Evolutionary conservation across 495 filamentous ascomycete species (phyloP).

Genomic region (Penicillium turbatum): DNA sequence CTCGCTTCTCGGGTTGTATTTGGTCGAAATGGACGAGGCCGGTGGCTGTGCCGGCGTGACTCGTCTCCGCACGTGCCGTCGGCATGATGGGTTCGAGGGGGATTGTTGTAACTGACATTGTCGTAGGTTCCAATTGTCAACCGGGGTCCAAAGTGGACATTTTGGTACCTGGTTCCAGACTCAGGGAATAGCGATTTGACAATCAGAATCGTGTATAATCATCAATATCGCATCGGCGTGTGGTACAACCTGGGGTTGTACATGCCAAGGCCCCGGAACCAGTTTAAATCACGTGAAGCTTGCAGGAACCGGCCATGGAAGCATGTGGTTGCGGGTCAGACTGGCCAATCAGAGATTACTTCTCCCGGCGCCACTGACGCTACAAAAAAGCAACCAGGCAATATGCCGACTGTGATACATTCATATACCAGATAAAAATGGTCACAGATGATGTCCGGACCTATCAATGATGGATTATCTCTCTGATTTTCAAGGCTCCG

Average conservation of each 20-base stretch:
- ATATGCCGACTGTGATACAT: too few species aligned
- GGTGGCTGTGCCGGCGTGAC: slow-evolving; percentile 1
- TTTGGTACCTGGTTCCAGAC: background rate
- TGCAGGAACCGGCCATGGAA: background rate
- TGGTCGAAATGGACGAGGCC: background rate
- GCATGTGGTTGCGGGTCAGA: background rate
- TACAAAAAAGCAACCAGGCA: too few species aligned
- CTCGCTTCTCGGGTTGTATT: background rate
- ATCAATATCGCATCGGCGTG: background rate
- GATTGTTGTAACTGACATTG: slow-evolving; percentile 7
- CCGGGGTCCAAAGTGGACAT: background rate
- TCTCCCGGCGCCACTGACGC: too few species aligned
- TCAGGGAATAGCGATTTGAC: background rate
- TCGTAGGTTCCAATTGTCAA: background rate
- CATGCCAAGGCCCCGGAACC: background rate
- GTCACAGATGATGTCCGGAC: too few species aligned
- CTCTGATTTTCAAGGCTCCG: too few species aligned
- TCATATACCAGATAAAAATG: too few species aligned
- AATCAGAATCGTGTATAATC: background rate
- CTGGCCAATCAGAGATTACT: background rate
- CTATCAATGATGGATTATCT: too few species aligned
- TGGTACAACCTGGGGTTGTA: background rate
- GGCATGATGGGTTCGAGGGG: slow-evolving; percentile 6
- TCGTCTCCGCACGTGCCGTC: slow-evolving; percentile 7
- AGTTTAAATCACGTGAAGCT: background rate